Conservation (phyloP, 2,329 filamentous ascomycete genomes). For the Penicillium concentricum region DNA sequence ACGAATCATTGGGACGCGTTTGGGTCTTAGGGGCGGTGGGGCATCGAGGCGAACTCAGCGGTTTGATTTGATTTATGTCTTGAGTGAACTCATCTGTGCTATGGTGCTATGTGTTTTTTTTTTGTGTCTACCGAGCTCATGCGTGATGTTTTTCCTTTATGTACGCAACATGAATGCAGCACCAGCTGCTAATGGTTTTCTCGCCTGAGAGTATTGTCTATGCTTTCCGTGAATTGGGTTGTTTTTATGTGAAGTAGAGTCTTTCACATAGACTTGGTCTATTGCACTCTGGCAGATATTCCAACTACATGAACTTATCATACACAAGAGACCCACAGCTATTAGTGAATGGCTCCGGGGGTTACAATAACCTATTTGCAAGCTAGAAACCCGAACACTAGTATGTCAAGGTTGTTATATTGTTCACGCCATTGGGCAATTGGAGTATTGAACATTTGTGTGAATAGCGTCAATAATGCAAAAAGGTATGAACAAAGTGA, state of each 20-base stretch:
- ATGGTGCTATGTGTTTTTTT: conserved; percentile 22
- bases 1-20: conserved; percentile 39
- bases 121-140: conserved; percentile 20
- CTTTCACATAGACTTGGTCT: background rate
- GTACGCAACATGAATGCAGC: conserved; percentile 16
- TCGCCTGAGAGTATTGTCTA: conserved; percentile 1
- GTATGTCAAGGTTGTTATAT: background rate
- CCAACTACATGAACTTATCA: background rate
- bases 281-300: background rate
- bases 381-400: background rate
- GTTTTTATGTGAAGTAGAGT: background rate
- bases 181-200: conserved; percentile 17
- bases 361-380: background rate
- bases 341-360: background rate
- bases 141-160: conserved; percentile 20
- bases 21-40: conserved; percentile 34
- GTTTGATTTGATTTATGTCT: conserved; percentile 33
- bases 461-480: background rate
- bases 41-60: conserved; percentile 42
- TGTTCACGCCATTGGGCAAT: background rate
- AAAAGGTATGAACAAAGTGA: background rate
- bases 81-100: conserved; percentile 24
- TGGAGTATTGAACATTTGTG: background rate
- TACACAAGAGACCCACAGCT: background rate
- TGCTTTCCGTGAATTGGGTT: background rate